A percentile compares a stretch with the other conserved stretches of the same genome.
Conservation (phyloP, 441 rosid species). For the Syzygium malaccense region DNA sequence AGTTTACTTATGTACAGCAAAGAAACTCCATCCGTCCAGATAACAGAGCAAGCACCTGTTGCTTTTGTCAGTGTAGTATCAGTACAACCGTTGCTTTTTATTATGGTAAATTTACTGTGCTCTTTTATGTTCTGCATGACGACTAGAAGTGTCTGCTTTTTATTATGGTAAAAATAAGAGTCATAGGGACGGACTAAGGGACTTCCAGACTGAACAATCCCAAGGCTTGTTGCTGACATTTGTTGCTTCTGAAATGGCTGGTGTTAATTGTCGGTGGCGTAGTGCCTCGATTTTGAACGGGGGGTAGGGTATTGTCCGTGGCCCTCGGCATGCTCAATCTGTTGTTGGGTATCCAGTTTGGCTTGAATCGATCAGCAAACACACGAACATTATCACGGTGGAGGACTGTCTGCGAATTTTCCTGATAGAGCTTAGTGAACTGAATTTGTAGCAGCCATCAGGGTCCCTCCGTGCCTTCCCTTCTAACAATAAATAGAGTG, state of each 20-base stretch:
- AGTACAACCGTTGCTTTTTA: not conserved
- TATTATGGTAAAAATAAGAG: not conserved
- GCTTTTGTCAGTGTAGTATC: not conserved
- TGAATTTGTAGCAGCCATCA: not conserved
- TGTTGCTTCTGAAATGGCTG: not conserved
- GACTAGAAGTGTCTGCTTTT: not conserved
- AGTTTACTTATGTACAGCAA: constrained; percentile 29
- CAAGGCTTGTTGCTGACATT: not conserved
- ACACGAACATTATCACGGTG: not conserved
- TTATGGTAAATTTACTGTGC: not conserved
- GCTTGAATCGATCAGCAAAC: not conserved
- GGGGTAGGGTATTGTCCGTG: not conserved
- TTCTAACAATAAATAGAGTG: not conserved
- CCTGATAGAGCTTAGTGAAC: not conserved
- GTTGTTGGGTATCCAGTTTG: not conserved
- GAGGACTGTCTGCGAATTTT: not conserved
- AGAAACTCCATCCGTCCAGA: not conserved
- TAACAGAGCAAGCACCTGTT: not conserved
- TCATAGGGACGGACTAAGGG: not conserved
- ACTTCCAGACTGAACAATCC: not conserved
- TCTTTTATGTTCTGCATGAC: not conserved
- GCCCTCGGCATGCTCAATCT: not conserved
- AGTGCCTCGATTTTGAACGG: not conserved
- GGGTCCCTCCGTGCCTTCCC: not conserved
- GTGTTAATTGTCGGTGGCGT: not conserved